phyloP scores from a whole-genome alignment of 2,329 filamentous ascomycete genomes.

The Emergomyces orientalis region DNA sequence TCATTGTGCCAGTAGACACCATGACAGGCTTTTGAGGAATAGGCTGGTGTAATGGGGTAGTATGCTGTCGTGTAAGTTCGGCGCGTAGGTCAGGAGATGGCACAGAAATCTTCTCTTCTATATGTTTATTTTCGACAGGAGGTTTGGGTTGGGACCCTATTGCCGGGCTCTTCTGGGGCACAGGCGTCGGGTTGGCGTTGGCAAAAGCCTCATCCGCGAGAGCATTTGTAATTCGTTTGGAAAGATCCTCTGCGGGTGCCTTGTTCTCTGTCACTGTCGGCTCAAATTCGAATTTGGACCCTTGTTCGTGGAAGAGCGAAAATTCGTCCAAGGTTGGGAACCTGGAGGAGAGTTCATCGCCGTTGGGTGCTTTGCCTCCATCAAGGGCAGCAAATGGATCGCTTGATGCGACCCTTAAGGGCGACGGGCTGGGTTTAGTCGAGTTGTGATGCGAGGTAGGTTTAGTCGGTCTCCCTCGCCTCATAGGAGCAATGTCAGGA shows the following conservation, averaged over 20 bases:
- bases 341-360: conserved; percentile 71
- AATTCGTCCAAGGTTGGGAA: conserved; percentile 94
- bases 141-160: conserved; percentile 19
- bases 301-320: conserved; percentile 74
- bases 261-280: conserved; percentile 40
- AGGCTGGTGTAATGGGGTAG: conserved; percentile 31
- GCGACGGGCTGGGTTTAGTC: conserved; percentile 56
- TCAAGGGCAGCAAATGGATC: conserved; percentile 93
- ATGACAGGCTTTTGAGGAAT: conserved; percentile 45
- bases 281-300: conserved; percentile 76
- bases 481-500: conserved; percentile 89
- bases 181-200: conserved; percentile 28
- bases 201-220: conserved; percentile 79
- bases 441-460: conserved; percentile 38
- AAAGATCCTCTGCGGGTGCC: conserved; percentile 44
- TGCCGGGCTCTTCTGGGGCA: conserved; percentile 23
- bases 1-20: conserved; percentile 75
- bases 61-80: conserved; percentile 22
- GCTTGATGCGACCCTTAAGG: conserved; percentile 56
- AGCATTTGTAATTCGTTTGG: conserved; percentile 61
- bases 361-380: conserved; percentile 48
- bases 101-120: conserved; percentile 19
- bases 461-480: conserved; percentile 65
- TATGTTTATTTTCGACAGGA: conserved; percentile 12
- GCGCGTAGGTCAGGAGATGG: conserved; percentile 21